Percentiles rank a stretch among this genome's conserved stretches.
phyloP scores from a whole-genome alignment of 805 yeast species.

The Sugiyamaella lignohabitans region DNA sequence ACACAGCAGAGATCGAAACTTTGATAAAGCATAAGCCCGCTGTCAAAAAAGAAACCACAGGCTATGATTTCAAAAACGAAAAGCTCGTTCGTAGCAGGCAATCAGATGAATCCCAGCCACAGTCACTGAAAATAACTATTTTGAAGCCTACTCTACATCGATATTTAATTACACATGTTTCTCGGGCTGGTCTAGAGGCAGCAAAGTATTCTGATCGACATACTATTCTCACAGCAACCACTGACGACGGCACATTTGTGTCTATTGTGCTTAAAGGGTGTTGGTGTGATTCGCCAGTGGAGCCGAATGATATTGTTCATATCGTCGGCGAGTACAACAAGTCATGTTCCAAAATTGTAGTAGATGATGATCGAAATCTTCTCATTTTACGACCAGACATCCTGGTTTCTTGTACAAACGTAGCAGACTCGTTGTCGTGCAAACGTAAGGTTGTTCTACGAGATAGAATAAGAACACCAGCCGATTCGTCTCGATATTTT shows the following conservation, averaged over 20 bases:
- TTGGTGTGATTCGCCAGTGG: slow-evolving; percentile 25
- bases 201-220: background rate
- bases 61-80: slow-evolving; percentile 1
- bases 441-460: slow-evolving; percentile 61
- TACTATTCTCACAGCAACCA: slow-evolving; percentile 2
- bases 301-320: slow-evolving; percentile 29
- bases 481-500: slow-evolving; percentile 57
- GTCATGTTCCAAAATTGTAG: slow-evolving; percentile 35
- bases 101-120: slow-evolving; percentile 2
- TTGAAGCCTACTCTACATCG: slow-evolving; percentile 16
- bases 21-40: background rate
- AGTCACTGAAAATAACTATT: slow-evolving; percentile 10
- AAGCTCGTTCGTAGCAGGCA: slow-evolving; percentile 6
- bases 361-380: slow-evolving; percentile 50
- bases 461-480: slow-evolving; percentile 48
- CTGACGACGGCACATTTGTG: background rate
- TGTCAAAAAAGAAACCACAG: background rate
- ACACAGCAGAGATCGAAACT: background rate
- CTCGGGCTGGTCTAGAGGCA: background rate
- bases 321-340: slow-evolving; percentile 26
- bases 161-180: slow-evolving; percentile 9
- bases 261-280: slow-evolving; percentile 17
- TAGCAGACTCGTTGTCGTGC: slow-evolving; percentile 72
- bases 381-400: slow-evolving; percentile 80
- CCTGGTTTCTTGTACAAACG: slow-evolving; percentile 71